Evolutionary conservation across 805 yeast genomes (phyloP).

Genomic region (Candida orba): DNA sequence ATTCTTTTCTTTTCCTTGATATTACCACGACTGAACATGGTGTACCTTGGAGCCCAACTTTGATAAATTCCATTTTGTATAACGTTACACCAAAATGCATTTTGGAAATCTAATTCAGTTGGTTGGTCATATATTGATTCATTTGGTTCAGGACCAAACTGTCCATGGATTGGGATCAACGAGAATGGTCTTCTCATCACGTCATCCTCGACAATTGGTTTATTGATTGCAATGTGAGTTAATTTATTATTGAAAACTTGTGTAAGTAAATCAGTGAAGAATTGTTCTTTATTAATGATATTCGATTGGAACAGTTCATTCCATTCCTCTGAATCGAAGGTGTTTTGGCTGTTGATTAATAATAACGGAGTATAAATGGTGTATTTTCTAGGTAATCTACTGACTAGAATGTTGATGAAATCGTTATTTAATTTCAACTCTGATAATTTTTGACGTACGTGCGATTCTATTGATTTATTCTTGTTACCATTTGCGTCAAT

Average conservation of each 20-base stretch:
- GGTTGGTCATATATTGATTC: slow-evolving; percentile 29
- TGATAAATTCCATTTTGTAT: slow-evolving; percentile 72
- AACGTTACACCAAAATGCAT: slow-evolving; percentile 65
- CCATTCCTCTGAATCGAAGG: slow-evolving; percentile 39
- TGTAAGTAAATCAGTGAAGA: slow-evolving; percentile 19
- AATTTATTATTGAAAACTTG: slow-evolving; percentile 13
- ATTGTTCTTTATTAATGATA: slow-evolving; percentile 5
- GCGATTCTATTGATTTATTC: not conserved
- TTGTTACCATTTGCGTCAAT: too few relatives aligned
- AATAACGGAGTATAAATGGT: slow-evolving; percentile 63
- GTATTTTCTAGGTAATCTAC: slow-evolving; percentile 44
- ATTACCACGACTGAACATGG: slow-evolving; percentile 87
- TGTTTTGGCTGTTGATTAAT: slow-evolving; percentile 42
- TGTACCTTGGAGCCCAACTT: slow-evolving; percentile 76
- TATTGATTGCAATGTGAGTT: slow-evolving; percentile 66
- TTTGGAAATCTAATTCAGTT: slow-evolving; percentile 32
- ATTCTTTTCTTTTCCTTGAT: slow-evolving; percentile 73
- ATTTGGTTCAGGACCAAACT: slow-evolving; percentile 46
- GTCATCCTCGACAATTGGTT: slow-evolving; percentile 53
- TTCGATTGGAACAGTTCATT: slow-evolving; percentile 9
- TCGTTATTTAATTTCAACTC: not conserved
- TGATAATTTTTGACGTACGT: not conserved
- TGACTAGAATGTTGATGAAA: not conserved
- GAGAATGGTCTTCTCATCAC: slow-evolving; percentile 59
- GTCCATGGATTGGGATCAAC: slow-evolving; percentile 54